Base-by-base conservation (phyloP, 371 early-diverging fungal species). In the Mucor racemosus region DNA sequence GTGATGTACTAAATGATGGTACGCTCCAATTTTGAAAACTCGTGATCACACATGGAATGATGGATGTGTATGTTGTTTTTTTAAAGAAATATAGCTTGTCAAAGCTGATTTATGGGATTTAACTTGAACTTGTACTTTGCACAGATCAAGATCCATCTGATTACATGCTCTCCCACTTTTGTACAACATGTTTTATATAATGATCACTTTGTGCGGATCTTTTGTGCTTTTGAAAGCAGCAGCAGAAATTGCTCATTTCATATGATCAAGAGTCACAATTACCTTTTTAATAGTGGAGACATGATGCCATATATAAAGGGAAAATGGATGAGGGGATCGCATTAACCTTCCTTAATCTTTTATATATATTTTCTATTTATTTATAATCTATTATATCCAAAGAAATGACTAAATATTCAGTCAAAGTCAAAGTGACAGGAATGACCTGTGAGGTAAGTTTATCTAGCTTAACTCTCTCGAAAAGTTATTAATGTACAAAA, bases 371-470 rank as follows among this genome's bases (percentile, higher is more conserved):
- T 50, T 31, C 26, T 44, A 39, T 50, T 41, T 48, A 38, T n/a
- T n/a, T n/a, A n/a, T n/a, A n/a, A n/a, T n/a, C n/a, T n/a, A n/a
- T 26, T 50, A 21, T 21, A 9, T 7, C 10, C 40, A 34, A 59
- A 41, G 15, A 17, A 17, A 72, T 68, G 73, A 13, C 39, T 31
- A 46, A 31, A 21, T 68, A 65, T 35, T 50, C 40, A 36, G 62
- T 72, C 14, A 58, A 65, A 42, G 44, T 68, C 17, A 59, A 58
- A 44, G 57, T 78, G 10, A 15, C 36, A n/a, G 78, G 78, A 39
- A 79, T 79, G 80, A 79, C 80, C 31, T 79, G 80, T 59, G 55
- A 55, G 13, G 73, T 72, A 72, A 64, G 58, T 11, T 39, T n/a
- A 31, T 17, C 33, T 58, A 17, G 36, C n/a, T 36, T 14, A 4